phyloP scores from a whole-genome alignment of 345 rosid genomes.

The Eucalyptus fibrosa region DNA sequence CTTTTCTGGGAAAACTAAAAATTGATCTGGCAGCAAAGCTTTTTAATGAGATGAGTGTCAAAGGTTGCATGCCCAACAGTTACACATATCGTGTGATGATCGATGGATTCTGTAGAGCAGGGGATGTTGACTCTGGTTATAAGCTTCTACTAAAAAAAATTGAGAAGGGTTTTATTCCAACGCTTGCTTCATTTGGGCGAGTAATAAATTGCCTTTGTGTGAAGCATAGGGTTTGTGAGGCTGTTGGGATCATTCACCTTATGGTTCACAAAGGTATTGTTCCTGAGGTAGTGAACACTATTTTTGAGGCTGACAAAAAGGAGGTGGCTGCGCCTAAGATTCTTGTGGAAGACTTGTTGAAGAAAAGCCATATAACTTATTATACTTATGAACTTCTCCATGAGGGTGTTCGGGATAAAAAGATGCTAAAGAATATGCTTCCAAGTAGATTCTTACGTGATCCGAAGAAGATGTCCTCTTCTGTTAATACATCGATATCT shows the following conservation, averaged over 20 bases:
- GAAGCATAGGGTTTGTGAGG: constrained; percentile 51
- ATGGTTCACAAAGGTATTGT: constrained; percentile 65
- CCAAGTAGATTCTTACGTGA: neutral
- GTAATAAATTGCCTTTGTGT: constrained; percentile 59
- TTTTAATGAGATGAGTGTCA: constrained; percentile 50
- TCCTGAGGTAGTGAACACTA: constrained; percentile 59
- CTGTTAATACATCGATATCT: neutral
- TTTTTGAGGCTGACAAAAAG: constrained; percentile 59
- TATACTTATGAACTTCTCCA: constrained; percentile 68
- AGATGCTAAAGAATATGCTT: constrained; percentile 43
- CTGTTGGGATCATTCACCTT: constrained; percentile 55
- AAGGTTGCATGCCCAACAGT: constrained; percentile 46
- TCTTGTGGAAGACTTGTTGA: constrained; percentile 74
- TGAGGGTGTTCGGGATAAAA: constrained; percentile 75
- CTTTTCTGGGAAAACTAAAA: constrained; percentile 51
- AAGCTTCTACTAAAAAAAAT: constrained; percentile 12
- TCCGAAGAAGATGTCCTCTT: neutral
- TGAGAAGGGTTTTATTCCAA: too few relatives aligned
- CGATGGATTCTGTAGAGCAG: constrained; percentile 75
- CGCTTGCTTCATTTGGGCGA: too few relatives aligned
- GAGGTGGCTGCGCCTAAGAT: constrained; percentile 86
- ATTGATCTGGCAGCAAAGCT: constrained; percentile 45
- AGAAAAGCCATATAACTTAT: constrained; percentile 60
- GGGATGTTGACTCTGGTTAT: constrained; percentile 40
- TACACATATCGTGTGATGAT: constrained; percentile 67